Percentiles rank a stretch among this genome's conserved stretches.
phyloP scores from a whole-genome alignment of 805 yeast genomes.

The Wickerhamiella sorbophila region DNA sequence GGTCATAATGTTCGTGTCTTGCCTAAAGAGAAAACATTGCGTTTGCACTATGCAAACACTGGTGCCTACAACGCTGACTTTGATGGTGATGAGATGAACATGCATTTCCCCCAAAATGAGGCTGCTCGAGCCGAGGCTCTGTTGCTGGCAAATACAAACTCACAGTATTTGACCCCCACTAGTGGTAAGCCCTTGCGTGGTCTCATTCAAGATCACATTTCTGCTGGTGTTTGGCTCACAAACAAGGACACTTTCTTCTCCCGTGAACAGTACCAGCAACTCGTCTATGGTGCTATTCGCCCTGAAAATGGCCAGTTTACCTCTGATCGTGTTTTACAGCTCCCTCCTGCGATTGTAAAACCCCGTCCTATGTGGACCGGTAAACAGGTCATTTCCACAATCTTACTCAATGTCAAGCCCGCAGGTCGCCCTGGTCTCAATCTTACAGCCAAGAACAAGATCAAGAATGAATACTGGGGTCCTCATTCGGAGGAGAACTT shows the following conservation, averaged over 20 bases:
- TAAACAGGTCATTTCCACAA: conserved; percentile 89
- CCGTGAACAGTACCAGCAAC: conserved; percentile 84
- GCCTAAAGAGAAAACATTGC: conserved; percentile 92
- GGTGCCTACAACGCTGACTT: conserved; percentile 99
- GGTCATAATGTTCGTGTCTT: conserved; percentile 95
- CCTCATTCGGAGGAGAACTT: conserved; percentile 67
- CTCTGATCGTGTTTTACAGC: conserved; percentile 42
- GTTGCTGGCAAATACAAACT: conserved; percentile 89
- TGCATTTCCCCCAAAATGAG: conserved; percentile 98
- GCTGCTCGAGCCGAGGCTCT: conserved; percentile 94
- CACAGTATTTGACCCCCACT: conserved; percentile 95
- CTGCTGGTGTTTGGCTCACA: conserved; percentile 98
- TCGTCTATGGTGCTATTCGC: conserved; percentile 82
- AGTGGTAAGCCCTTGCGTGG: conserved; percentile 98
- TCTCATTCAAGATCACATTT: conserved; percentile 94
- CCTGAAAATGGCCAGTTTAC: conserved; percentile 94
- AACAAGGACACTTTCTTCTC: conserved; percentile 84
- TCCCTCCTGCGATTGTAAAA: conserved; percentile 79
- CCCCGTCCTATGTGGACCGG: conserved; percentile 96
- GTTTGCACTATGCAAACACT: conserved; percentile 96
- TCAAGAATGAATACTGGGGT: conserved; percentile 94
- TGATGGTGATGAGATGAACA: conserved; percentile 99
- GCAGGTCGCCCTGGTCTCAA: conserved; percentile 82
- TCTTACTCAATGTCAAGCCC: conserved; percentile 78
- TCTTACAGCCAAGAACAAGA: conserved; percentile 67